phyloP scores from a whole-genome alignment of 148 eudicot genomes.

The Vaccinium myrtillus region DNA sequence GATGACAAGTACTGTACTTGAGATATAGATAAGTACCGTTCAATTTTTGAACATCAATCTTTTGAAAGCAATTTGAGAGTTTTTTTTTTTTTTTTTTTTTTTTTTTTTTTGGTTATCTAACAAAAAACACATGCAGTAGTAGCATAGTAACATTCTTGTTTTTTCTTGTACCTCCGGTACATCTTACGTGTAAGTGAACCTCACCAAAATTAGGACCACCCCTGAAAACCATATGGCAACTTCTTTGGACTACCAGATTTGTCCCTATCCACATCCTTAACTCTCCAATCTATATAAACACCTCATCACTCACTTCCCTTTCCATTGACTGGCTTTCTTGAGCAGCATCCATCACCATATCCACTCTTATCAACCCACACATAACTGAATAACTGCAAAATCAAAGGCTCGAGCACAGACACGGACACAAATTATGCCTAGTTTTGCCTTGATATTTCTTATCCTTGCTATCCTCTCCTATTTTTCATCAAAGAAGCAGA shows the following conservation, averaged over 20 bases:
- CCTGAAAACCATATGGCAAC: conserved; percentile 12
- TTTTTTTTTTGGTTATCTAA: not conserved
- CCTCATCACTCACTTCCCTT: not conserved
- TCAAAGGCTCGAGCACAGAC: not conserved
- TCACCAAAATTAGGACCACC: conserved; percentile 11
- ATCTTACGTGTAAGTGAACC: not conserved
- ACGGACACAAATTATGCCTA: conserved; percentile 14
- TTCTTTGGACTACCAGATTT: not conserved
- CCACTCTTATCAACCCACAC: not conserved
- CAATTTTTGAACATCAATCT: not conserved
- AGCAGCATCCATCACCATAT: conserved; percentile 4
- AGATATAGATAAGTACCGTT: not conserved
- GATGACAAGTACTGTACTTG: not conserved
- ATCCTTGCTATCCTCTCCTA: conserved; percentile 28
- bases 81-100: not conserved
- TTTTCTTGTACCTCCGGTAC: not conserved
- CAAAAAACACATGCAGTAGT: not conserved
- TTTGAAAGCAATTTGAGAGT: not conserved
- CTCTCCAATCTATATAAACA: conserved; percentile 21
- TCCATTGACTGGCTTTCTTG: not conserved
- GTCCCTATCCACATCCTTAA: conserved; percentile 14
- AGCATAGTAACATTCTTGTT: not conserved
- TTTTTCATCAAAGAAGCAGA: conserved; percentile 19
- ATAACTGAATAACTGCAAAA: not conserved
- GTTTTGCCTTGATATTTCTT: conserved; percentile 21